A percentile compares a stretch with the other conserved stretches of the same genome.
These are phyloP conservation scores for Luffa acutangula DNA, from an alignment of 306 rosid species.

Conservation along the genomic window DNA sequence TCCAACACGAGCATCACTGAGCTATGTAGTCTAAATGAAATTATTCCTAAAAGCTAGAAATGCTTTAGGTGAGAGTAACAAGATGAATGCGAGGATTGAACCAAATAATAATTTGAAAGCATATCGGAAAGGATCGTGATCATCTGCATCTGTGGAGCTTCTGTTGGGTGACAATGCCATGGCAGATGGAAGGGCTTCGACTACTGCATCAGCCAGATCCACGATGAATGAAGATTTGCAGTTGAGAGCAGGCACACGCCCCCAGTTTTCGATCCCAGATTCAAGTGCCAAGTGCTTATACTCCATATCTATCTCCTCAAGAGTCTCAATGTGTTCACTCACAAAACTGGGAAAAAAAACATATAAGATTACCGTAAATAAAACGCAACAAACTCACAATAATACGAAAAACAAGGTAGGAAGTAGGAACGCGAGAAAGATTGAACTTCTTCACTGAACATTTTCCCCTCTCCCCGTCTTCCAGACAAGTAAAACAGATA, in stretches of 20 bases:
- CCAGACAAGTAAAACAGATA: background rate
- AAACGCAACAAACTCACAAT: background rate
- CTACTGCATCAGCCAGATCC: slow-evolving; percentile 86
- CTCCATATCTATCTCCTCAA: slow-evolving; percentile 98
- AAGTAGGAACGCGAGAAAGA: background rate
- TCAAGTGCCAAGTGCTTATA: slow-evolving; percentile 83
- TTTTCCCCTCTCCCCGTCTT: background rate
- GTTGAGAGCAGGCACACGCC: slow-evolving; percentile 94
- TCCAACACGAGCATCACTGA: background rate
- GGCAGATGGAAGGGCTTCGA: slow-evolving; percentile 92
- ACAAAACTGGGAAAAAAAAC: slow-evolving; percentile 53
- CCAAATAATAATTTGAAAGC: slow-evolving; percentile 62
- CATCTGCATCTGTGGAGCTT: slow-evolving; percentile 35
- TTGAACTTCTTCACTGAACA: background rate
- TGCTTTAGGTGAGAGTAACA: slow-evolving; percentile 69
- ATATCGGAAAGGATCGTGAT: slow-evolving; percentile 35
- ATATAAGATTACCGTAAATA: background rate
- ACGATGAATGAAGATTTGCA: slow-evolving; percentile 71
- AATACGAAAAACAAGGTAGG: background rate
- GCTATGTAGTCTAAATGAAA: slow-evolving; percentile 2
- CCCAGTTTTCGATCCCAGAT: slow-evolving; percentile 93
- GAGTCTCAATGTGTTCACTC: slow-evolving; percentile 98
- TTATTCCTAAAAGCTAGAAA: slow-evolving; percentile 43
- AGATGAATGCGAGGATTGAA: slow-evolving; percentile 56
- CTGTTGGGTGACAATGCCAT: slow-evolving; percentile 38